A percentile compares a stretch with the other conserved stretches of the same genome.
phyloP scores from a whole-genome alignment of 2,329 filamentous ascomycete genomes.

The Akanthomyces muscarius region DNA sequence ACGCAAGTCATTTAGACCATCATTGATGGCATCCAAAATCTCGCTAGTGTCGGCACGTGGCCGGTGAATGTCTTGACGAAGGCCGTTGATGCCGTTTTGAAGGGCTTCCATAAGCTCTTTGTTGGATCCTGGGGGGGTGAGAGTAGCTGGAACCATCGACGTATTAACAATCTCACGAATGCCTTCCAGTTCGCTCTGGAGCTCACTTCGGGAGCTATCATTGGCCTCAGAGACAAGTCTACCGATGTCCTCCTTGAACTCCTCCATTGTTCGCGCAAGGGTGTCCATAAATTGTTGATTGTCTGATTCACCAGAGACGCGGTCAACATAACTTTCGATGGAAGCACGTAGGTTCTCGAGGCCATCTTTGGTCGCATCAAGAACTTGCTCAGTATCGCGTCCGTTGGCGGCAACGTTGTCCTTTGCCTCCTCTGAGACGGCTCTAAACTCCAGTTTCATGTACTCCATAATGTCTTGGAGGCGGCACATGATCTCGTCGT shows the following conservation, averaged over 20 bases:
- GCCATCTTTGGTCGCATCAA: constrained; percentile 84
- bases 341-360: constrained; percentile 75
- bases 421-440: constrained; percentile 62
- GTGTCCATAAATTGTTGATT: constrained; percentile 77
- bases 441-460: constrained; percentile 56
- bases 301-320: constrained; percentile 61
- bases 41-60: constrained; percentile 72
- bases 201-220: constrained; percentile 58
- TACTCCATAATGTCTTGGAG: constrained; percentile 63
- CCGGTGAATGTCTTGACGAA: constrained; percentile 70
- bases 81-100: constrained; percentile 66
- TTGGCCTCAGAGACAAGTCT: constrained; percentile 51
- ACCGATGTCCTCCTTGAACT: constrained; percentile 63
- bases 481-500: constrained; percentile 49
- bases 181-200: constrained; percentile 78
- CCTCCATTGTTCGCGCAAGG: constrained; percentile 61
- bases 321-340: constrained; percentile 77
- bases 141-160: constrained; percentile 57
- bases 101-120: constrained; percentile 69
- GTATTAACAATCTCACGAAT: constrained; percentile 74
- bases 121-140: constrained; percentile 46
- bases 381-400: constrained; percentile 79
- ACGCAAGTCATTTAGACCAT: constrained; percentile 76
- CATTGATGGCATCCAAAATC: constrained; percentile 83
- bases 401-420: constrained; percentile 76